Percentiles rank a stretch among this genome's conserved stretches.
phyloP scores from a whole-genome alignment of 768 basidiomycete species.

The Leccinum aurantiacum region DNA sequence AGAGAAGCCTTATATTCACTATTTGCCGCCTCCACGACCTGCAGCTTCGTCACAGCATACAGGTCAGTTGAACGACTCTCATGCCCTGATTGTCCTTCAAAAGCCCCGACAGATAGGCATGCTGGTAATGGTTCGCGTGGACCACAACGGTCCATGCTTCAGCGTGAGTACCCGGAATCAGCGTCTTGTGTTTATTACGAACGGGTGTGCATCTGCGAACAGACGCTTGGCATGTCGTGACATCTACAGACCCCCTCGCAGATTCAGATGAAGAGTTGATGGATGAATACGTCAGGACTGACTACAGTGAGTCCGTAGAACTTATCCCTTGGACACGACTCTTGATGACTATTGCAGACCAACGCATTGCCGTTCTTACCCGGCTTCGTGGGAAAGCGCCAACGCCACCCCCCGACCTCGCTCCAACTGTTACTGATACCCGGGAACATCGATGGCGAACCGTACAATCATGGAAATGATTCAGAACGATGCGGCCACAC shows the following conservation, averaged over 20 bases:
- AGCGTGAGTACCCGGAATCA: constrained; percentile 36
- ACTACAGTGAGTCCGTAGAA: constrained; percentile 55
- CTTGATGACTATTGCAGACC: constrained; percentile 35
- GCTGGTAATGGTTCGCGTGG: constrained; percentile 15
- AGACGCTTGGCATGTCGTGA: constrained; percentile 76
- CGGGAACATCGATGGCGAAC: constrained; percentile 39
- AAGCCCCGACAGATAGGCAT: constrained; percentile 18
- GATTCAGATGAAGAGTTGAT: constrained; percentile 74
- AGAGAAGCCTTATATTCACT: constrained; percentile 37
- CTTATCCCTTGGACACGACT: not conserved
- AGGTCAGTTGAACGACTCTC: constrained; percentile 22
- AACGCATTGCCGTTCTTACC: constrained; percentile 51
- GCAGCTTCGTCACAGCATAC: constrained; percentile 12
- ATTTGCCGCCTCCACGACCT: constrained; percentile 31
- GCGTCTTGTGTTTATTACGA: not conserved
- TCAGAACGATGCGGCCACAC: not conserved
- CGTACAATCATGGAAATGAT: constrained; percentile 38
- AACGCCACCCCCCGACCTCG: constrained; percentile 41
- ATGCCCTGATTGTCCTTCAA: constrained; percentile 4
- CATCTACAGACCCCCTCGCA: constrained; percentile 59
- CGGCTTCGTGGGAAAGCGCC: constrained; percentile 52
- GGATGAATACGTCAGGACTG: constrained; percentile 60
- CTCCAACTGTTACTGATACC: constrained; percentile 17
- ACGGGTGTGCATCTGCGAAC: constrained; percentile 6
- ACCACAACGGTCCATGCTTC: constrained; percentile 44